Evolutionary conservation across 805 yeast species (phyloP), one percentile per base, ranked within the genome.

Genomic region (Wickerhamomyces rabaulensis): DNA sequence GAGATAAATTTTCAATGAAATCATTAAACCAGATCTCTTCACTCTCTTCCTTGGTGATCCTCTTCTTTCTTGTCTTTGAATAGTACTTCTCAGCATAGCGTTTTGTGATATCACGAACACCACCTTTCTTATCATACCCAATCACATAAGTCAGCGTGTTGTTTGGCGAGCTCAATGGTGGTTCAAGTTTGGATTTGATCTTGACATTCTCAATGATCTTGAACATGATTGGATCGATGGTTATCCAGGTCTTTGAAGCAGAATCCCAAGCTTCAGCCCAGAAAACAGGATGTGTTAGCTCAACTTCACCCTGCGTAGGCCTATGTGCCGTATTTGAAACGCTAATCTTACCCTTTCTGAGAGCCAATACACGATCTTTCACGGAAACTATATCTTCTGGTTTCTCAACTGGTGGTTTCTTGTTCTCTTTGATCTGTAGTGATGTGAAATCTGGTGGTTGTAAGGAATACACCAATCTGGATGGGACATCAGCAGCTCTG

Each of bases 241-340:
- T 79, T n/a, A 90, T 75, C 95, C 97, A 92, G 42, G 73, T 77
- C 48, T 80, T 74, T 6, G 79, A 66, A 48, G 75, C 78, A 43
- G 76, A 75, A 61, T 92, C 91, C 96, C 96, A 92, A 0, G 87
- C 96, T 62, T 94, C 99, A 20, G 82, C 82, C 99, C 99, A 94
- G 59, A 84, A 90, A 0, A 90, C 74, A 0, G 97, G 97, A 57
- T 70, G 84, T 9, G 59, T 57, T 41, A 63, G 50, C 45, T 64
- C 62, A 21, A 56, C 45, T 42, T 55, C 60, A 8, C 51, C 58
- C 15, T 38, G 49, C 3, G 52, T 52, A 6, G 55, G 55, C 21
- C 35, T 39, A 15, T 55, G 44, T 23, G 40, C 39, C 16, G 43
- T 21, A n/a, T 20, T 20, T 1, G 51, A 21, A 3, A 41, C 17